Evolutionary conservation across 2,329 filamentous ascomycete species (phyloP), one percentile per base, ranked within the genome.

Genomic region (Mycosphaerella arachidis): DNA sequence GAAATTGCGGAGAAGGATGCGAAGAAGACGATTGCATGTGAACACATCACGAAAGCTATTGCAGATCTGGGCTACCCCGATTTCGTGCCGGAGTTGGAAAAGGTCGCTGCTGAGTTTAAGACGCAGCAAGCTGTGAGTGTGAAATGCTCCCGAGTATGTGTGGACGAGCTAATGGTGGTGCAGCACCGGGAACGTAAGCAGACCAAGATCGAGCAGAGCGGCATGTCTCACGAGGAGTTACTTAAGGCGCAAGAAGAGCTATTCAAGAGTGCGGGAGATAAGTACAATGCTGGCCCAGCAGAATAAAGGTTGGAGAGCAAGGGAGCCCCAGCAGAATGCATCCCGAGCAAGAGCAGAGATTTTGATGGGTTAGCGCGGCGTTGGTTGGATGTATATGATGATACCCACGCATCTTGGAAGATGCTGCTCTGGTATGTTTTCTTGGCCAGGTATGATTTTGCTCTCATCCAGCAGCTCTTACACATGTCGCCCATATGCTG

Each of bases 1-100:
- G 94, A 99, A 71, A 99, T 99, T 66, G 95, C 92, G 12, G 94
- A 99, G 75, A 96, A 96, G 76, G 94, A 99, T 72, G 91, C 92
- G 53, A 99, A 99, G 81, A 99, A 99, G 83, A 99, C 94, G 4
- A 99, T 99, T 69, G 93, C 93, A 12, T 96, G 91, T 75, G 94
- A 99, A 71, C 94, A 99, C 78, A 95, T 99, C 70, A 95, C 93
- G 72, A 93, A 93, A 72, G 94, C 94, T 0, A 83, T 99, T 46
- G 90, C 93, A 69, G 90, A 96, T 70, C 84, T 99, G 20, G 94
- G 93, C 1, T 99, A 97, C 74, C 84, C 87, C 9, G 92, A 96
- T 68, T 99, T 97, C 72, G 90, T 99, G 6, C 86, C 88, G 16
- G 90, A 92, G 61, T 91, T 99, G 12, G 78, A 92, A 58, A 90